phyloP scores from a whole-genome alignment of 495 filamentous ascomycete genomes.

The Aspergillus egyptiacus region DNA sequence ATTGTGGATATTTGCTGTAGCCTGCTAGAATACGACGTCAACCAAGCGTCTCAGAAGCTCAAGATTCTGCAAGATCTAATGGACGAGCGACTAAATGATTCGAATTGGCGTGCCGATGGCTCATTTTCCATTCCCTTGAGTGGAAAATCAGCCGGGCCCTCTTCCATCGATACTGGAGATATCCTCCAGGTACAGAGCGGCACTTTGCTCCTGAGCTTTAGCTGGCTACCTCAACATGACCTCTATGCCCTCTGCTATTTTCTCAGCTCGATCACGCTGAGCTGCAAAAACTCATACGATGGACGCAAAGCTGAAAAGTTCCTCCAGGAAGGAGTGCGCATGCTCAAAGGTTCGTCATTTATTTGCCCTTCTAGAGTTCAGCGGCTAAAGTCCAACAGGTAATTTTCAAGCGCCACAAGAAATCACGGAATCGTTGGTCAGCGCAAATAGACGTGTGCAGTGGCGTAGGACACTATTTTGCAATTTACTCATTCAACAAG shows the following conservation, averaged over 20 bases:
- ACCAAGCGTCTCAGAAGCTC: slow-evolving; percentile 62
- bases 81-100: slow-evolving; percentile 53
- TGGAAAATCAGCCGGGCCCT: slow-evolving; percentile 42
- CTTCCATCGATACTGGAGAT: slow-evolving; percentile 39
- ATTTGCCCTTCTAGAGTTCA: background rate
- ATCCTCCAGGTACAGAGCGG: slow-evolving; percentile 43
- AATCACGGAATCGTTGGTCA: slow-evolving; percentile 42
- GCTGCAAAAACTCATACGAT: slow-evolving; percentile 57
- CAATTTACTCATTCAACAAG: slow-evolving; percentile 54
- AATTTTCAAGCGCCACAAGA: slow-evolving; percentile 38
- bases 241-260: slow-evolving; percentile 66
- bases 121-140: slow-evolving; percentile 72
- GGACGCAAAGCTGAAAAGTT: slow-evolving; percentile 61
- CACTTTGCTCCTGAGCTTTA: slow-evolving; percentile 47
- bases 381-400: slow-evolving; percentile 21
- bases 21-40: slow-evolving; percentile 53
- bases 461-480: slow-evolving; percentile 51
- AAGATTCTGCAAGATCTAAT: slow-evolving; percentile 62
- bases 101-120: slow-evolving; percentile 58
- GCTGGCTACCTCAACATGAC: slow-evolving; percentile 62
- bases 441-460: slow-evolving; percentile 37
- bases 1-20: slow-evolving; percentile 81
- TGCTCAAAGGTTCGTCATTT: slow-evolving; percentile 44
- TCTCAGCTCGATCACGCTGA: slow-evolving; percentile 63
- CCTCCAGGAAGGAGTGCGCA: slow-evolving; percentile 58